Percentiles rank a stretch among this genome's conserved stretches.
These are phyloP conservation scores for Neofusicoccum kwambonambiense DNA, from an alignment of 2,329 filamentous ascomycete species.

Conservation along the genomic window DNA sequence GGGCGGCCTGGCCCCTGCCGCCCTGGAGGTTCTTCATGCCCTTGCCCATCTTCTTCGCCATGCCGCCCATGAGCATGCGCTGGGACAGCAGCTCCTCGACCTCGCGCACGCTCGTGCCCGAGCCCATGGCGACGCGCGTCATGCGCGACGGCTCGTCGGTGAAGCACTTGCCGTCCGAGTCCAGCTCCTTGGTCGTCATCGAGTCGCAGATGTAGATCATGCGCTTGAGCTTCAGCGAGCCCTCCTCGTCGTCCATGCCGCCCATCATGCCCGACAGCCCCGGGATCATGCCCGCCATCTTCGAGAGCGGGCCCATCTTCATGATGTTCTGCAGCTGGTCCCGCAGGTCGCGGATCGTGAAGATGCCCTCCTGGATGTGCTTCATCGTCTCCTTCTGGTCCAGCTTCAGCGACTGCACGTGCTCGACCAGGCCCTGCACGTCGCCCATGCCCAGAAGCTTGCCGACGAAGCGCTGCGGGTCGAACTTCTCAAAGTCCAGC, in stretches of 20 bases:
- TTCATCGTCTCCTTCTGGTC: constrained; percentile 99
- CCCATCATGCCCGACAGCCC: constrained; percentile 92
- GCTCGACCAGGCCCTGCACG: constrained; percentile 90
- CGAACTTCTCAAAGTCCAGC: constrained; percentile 89
- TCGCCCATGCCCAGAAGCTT: constrained; percentile 97
- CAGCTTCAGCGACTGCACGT: constrained; percentile 91
- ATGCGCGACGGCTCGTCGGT: constrained; percentile 89
- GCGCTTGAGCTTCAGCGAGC: constrained; percentile 85
- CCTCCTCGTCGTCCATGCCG: constrained; percentile 95
- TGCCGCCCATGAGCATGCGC: constrained; percentile 97
- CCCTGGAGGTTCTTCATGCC: constrained; percentile 98
- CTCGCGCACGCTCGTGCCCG: constrained; percentile 85
- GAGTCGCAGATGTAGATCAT: constrained; percentile 99
- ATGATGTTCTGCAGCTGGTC: constrained; percentile 98
- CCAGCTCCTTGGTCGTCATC: constrained; percentile 95
- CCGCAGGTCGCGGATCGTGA: constrained; percentile 88
- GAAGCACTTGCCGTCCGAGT: constrained; percentile 92
- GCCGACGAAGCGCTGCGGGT: constrained; percentile 87
- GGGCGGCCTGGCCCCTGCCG: constrained; percentile 86
- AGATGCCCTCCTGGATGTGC: constrained; percentile 95
- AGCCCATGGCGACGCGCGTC: constrained; percentile 86
- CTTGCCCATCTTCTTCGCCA: constrained; percentile 98
- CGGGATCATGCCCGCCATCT: constrained; percentile 98
- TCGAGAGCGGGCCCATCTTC: constrained; percentile 98
- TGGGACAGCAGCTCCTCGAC: constrained; percentile 97